phyloP scores from a whole-genome alignment of 768 basidiomycete genomes.

The Ramaria rubella region DNA sequence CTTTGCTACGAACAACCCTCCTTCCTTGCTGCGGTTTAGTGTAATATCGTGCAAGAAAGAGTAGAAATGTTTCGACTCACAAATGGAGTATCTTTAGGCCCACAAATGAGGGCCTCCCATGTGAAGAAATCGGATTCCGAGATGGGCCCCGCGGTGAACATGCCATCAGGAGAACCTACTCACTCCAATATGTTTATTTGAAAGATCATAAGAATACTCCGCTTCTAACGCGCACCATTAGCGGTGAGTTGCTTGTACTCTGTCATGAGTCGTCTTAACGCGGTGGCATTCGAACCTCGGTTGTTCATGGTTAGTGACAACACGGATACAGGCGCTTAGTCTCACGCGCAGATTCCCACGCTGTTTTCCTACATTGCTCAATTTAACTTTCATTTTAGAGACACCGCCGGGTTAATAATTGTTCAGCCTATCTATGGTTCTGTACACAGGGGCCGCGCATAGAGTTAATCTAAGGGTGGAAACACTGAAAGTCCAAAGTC shows the following conservation, averaged over 20 bases:
- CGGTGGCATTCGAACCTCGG: conserved; percentile 46
- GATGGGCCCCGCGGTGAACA: conserved; percentile 94
- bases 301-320: conserved; percentile 5
- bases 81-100: conserved; percentile 92
- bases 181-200: background rate
- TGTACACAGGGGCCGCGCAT: background rate
- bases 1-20: conserved; percentile 84
- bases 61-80: conserved; percentile 38
- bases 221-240: conserved; percentile 42
- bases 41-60: background rate
- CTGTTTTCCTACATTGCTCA: background rate
- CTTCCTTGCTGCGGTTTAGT: conserved; percentile 53
- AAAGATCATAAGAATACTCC: background rate
- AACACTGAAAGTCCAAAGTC: no score
- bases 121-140: conserved; percentile 92
- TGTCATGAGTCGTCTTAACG: conserved; percentile 82
- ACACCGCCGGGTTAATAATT: background rate
- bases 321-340: background rate
- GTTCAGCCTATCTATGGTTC: background rate
- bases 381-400: background rate
- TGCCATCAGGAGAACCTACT: conserved; percentile 80
- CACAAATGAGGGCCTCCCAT: conserved; percentile 92
- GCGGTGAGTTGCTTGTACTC: conserved; percentile 85
- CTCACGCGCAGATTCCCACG: background rate
- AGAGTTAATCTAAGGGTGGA: no score